Percentiles rank a stretch among this genome's conserved stretches.
These are phyloP conservation scores for Candida nanaspora DNA, from an alignment of 805 yeast genomes.

Conservation along the genomic window DNA sequence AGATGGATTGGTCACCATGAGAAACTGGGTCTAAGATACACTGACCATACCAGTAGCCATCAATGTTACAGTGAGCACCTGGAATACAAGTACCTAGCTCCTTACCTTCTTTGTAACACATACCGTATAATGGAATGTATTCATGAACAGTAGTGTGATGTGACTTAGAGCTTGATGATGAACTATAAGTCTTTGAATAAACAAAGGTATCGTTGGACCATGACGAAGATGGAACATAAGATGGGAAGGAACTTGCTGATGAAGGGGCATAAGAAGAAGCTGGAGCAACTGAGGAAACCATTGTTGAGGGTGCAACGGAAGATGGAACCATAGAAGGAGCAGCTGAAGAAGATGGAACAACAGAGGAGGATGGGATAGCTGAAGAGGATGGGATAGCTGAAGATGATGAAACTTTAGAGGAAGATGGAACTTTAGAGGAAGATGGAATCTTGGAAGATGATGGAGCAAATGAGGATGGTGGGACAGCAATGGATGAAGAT, in stretches of 20 bases:
- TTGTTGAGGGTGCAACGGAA: background rate
- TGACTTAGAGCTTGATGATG: too few species aligned
- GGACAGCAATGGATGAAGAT: background rate
- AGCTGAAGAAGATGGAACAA: background rate
- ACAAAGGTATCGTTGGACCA: background rate
- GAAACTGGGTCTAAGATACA: constrained; percentile 4
- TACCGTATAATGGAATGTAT: constrained; percentile 5
- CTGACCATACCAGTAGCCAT: constrained; percentile 6
- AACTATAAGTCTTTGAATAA: background rate
- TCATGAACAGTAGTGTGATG: too few species aligned
- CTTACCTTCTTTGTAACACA: constrained; percentile 5
- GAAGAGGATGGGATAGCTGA: background rate
- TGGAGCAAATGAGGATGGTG: background rate
- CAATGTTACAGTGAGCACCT: constrained; percentile 4
- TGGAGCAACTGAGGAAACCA: background rate
- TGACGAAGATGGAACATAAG: background rate
- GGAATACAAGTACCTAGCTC: constrained; percentile 5
- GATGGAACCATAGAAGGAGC: background rate
- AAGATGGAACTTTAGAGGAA: constrained; percentile 1
- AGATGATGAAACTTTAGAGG: background rate
- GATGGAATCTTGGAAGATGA: constrained; percentile 1
- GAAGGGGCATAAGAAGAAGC: background rate
- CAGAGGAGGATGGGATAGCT: background rate
- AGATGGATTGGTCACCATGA: background rate
- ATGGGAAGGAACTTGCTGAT: background rate